A percentile compares a stretch with the other conserved stretches of the same genome.
These are phyloP conservation scores for Ophiostoma pallidulum DNA, from an alignment of 2,329 filamentous ascomycete species.

Conservation along the genomic window DNA sequence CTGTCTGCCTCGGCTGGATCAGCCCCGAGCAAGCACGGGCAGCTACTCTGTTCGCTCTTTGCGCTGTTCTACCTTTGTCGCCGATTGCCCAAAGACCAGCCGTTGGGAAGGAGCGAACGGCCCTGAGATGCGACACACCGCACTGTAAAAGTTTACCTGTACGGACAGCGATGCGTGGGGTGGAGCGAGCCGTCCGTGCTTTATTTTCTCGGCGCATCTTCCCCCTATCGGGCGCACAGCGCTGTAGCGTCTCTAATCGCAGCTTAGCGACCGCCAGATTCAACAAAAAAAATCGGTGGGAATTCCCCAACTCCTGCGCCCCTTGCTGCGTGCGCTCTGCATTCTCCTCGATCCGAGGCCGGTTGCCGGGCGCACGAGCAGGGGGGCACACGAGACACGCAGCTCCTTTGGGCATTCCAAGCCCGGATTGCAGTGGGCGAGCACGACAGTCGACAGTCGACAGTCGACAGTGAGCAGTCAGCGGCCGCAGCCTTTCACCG, in stretches of 20 bases:
- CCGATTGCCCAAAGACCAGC: no score
- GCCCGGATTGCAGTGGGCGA: no score
- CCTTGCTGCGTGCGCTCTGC: background rate
- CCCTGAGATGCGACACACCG: no score
- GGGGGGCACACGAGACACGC: background rate
- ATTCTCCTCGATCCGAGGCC: background rate
- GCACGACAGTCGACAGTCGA: no score
- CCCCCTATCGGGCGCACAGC: background rate
- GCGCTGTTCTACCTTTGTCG: conserved; percentile 6
- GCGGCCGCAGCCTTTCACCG: no score
- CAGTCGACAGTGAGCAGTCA: no score
- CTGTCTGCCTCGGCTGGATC: background rate
- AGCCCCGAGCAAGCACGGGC: no score
- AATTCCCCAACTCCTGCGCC: conserved; percentile 9
- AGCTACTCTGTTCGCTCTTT: no score
- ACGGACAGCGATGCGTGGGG: no score
- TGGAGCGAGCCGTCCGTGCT: conserved; percentile 5
- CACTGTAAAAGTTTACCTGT: no score
- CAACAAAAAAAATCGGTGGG: conserved; percentile 14
- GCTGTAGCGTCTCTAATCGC: no score
- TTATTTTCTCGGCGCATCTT: background rate
- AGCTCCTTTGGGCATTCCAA: background rate
- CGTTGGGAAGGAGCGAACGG: background rate
- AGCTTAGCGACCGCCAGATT: background rate
- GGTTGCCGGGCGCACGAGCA: background rate